Evolutionary conservation across 176 grass and related monocot species (phyloP).

Genomic region (Carex parvula): DNA sequence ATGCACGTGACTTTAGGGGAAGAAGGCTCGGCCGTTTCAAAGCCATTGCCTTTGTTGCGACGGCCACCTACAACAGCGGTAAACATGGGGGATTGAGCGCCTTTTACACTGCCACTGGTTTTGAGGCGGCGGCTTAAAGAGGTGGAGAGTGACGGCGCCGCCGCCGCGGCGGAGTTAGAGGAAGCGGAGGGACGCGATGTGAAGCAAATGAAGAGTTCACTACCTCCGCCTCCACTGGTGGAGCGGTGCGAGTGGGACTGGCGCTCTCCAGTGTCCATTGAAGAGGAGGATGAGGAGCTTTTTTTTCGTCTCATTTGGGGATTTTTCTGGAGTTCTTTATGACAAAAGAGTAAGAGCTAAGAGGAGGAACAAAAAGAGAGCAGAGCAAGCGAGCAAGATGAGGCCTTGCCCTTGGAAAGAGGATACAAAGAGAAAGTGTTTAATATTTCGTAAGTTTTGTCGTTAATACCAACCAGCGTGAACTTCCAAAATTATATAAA

Average conservation of each 20-base stretch:
- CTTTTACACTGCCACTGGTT: slow-evolving; percentile 83
- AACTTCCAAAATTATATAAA: neutral
- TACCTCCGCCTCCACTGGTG: slow-evolving; percentile 21
- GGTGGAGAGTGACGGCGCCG: slow-evolving; percentile 47
- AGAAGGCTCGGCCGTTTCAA: slow-evolving; percentile 80
- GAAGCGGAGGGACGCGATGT: slow-evolving; percentile 30
- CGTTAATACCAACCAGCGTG: neutral
- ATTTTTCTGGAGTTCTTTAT: neutral
- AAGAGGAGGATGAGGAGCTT: slow-evolving; percentile 19
- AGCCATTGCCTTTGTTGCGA: slow-evolving; percentile 35
- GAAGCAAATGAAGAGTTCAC: slow-evolving; percentile 54
- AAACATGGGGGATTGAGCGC: slow-evolving; percentile 96
- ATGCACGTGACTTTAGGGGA: slow-evolving; percentile 98
- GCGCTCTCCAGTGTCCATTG: slow-evolving; percentile 14
- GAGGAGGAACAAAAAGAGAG: neutral
- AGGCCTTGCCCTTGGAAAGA: slow-evolving; percentile 13
- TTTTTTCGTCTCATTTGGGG: slow-evolving; percentile 26
- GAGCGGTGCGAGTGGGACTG: slow-evolving; percentile 23
- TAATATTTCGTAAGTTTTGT: slow-evolving; percentile 13
- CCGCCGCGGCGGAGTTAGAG: slow-evolving; percentile 15
- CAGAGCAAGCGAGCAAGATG: neutral
- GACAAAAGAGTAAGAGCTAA: neutral
- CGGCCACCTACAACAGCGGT: slow-evolving; percentile 38
- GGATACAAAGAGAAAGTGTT: neutral
- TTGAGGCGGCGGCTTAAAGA: slow-evolving; percentile 72